Conservation (phyloP, 2,329 filamentous ascomycete species). For the Lachnellula hyalina region DNA sequence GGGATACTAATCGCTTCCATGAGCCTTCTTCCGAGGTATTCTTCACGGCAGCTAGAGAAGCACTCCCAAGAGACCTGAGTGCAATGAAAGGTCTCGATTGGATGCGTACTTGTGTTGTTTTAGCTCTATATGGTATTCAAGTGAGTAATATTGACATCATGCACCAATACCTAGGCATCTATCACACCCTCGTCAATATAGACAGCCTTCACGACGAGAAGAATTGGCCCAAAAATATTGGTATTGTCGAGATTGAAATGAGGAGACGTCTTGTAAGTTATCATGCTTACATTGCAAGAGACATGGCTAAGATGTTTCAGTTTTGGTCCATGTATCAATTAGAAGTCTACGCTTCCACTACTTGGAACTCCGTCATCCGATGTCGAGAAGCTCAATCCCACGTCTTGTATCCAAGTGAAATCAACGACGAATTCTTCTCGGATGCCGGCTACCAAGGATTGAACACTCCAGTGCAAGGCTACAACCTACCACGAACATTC, state of each 20-base stretch:
- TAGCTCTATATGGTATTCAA: slow-evolving; percentile 47
- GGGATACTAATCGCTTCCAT: slow-evolving; percentile 29
- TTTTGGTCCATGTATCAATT: slow-evolving; percentile 55
- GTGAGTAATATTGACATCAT: slow-evolving; percentile 44
- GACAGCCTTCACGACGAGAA: slow-evolving; percentile 48
- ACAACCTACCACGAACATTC: background rate
- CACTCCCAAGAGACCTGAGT: slow-evolving; percentile 35
- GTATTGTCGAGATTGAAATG: slow-evolving; percentile 43
- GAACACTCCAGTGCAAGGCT: background rate
- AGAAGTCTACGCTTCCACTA: slow-evolving; percentile 48
- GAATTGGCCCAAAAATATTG: slow-evolving; percentile 44
- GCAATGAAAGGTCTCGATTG: slow-evolving; percentile 34
- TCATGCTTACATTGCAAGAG: background rate
- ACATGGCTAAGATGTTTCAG: slow-evolving; percentile 22
- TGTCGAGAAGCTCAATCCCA: slow-evolving; percentile 41
- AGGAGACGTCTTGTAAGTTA: slow-evolving; percentile 39
- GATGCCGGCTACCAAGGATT: slow-evolving; percentile 19
- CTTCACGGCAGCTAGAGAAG: slow-evolving; percentile 38
- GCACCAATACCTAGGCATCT: slow-evolving; percentile 46
- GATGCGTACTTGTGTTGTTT: slow-evolving; percentile 42
- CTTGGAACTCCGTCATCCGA: slow-evolving; percentile 44
- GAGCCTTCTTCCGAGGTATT: slow-evolving; percentile 38
- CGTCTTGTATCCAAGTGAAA: slow-evolving; percentile 43
- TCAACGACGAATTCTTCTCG: slow-evolving; percentile 42
- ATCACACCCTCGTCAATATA: slow-evolving; percentile 44